Percentiles rank a stretch among this genome's conserved stretches.
These are phyloP conservation scores for Tetracladium marchalianum DNA, from an alignment of 495 filamentous ascomycete genomes.

Conservation along the genomic window DNA sequence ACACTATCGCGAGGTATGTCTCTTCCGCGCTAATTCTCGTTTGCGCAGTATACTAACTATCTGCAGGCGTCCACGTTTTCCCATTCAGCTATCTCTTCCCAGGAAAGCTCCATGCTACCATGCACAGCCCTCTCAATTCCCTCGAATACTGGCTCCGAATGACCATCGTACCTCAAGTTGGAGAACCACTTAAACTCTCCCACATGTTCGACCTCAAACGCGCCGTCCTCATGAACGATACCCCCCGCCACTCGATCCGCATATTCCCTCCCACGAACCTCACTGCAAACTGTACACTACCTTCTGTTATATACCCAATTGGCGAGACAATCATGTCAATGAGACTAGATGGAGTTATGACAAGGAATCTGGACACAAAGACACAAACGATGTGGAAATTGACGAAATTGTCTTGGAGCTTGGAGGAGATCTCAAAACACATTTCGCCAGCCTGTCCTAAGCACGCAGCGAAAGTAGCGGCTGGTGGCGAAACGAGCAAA, in stretches of 20 bases:
- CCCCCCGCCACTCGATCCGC: constrained; percentile 72
- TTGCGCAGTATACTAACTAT: constrained; percentile 1
- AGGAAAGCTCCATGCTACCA: constrained; percentile 75
- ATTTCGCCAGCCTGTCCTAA: constrained; percentile 74
- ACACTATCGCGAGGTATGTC: constrained; percentile 47
- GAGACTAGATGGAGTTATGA: constrained; percentile 60
- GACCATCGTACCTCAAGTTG: constrained; percentile 39
- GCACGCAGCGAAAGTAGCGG: constrained; percentile 60
- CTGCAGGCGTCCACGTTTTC: constrained; percentile 56
- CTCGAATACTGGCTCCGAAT: constrained; percentile 75
- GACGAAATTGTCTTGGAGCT: constrained; percentile 82
- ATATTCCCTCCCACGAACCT: constrained; percentile 96
- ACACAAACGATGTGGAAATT: constrained; percentile 74
- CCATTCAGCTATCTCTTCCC: constrained; percentile 89
- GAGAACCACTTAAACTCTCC: constrained; percentile 53
- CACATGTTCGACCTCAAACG: constrained; percentile 63
- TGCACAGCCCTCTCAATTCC: constrained; percentile 57
- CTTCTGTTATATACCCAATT: constrained; percentile 78
- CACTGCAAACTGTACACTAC: constrained; percentile 68
- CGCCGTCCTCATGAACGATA: constrained; percentile 46
- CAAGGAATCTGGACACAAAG: constrained; percentile 23
- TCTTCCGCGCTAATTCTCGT: not conserved
- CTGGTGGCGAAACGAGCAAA: constrained; percentile 54
- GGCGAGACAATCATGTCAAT: constrained; percentile 72
- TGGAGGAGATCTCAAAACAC: constrained; percentile 76